Evolutionary conservation across 1,284 basidiomycete species (phyloP).

Genomic region (Vanrija pseudolonga): DNA sequence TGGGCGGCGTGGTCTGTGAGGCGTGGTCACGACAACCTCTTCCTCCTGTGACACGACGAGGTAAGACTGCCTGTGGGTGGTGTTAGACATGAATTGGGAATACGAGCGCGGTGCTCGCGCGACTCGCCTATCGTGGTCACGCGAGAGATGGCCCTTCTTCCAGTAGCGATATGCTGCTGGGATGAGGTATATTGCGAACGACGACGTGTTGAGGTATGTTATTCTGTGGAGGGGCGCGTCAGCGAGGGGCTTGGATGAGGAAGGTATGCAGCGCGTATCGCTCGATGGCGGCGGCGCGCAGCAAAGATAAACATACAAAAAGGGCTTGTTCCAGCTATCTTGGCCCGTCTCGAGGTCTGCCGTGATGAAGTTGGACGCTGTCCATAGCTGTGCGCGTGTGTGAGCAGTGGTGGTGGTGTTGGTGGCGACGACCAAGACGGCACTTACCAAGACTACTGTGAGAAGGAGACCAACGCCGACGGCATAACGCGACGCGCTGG

Average conservation of each 20-base stretch:
- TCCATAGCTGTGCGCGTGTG: slow-evolving; percentile 39
- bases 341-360: slow-evolving; percentile 42
- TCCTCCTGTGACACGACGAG: too few relatives aligned
- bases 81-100: too few relatives aligned
- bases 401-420: neutral
- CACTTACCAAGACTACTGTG: slow-evolving; percentile 28
- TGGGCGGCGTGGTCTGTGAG: neutral
- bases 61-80: too few relatives aligned
- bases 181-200: slow-evolving; percentile 84
- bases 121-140: too few relatives aligned
- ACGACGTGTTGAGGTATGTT: slow-evolving; percentile 54
- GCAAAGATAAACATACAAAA: slow-evolving; percentile 36
- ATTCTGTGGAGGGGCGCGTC: slow-evolving; percentile 26
- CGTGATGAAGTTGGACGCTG: slow-evolving; percentile 45
- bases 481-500: slow-evolving; percentile 27
- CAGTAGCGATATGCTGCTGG: slow-evolving; percentile 51
- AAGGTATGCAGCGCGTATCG: neutral
- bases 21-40: neutral
- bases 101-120: too few relatives aligned
- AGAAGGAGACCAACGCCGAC: slow-evolving; percentile 34
- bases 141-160: slow-evolving; percentile 1
- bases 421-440: too few relatives aligned
- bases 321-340: slow-evolving; percentile 47
- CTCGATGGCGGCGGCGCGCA: neutral
- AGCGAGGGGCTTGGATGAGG: neutral